These are phyloP conservation scores for Fragaria nilgerrensis DNA, from an alignment of 306 rosid genomes.

Conservation along the genomic window DNA sequence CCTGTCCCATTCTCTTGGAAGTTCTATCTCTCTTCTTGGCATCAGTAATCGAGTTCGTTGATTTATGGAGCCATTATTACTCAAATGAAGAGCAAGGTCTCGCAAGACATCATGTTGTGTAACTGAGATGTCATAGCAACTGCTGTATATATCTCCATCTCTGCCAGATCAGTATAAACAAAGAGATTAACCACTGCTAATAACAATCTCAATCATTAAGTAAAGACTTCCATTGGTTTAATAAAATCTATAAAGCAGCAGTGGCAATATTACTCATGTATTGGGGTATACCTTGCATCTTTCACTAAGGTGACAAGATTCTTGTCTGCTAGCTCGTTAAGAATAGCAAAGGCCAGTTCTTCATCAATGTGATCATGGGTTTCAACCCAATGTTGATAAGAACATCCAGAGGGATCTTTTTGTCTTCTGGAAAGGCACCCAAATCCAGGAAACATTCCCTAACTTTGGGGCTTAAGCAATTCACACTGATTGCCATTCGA, in stretches of 20 bases:
- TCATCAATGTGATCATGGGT: constrained; percentile 59
- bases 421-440: constrained; percentile 85
- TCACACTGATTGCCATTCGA: constrained; percentile 67
- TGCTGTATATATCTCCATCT: constrained; percentile 61
- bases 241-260: background rate
- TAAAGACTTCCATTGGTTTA: background rate
- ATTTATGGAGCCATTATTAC: constrained; percentile 32
- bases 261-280: background rate
- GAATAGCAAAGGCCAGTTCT: constrained; percentile 69
- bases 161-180: constrained; percentile 38
- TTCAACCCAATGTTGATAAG: constrained; percentile 88
- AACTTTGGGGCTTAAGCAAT: constrained; percentile 46
- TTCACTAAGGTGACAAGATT: constrained; percentile 75
- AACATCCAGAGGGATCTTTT: constrained; percentile 75
- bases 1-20: constrained; percentile 82
- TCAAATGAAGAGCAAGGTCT: constrained; percentile 76
- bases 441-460: constrained; percentile 81
- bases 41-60: constrained; percentile 64
- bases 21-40: constrained; percentile 62
- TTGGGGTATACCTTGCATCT: constrained; percentile 55
- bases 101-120: constrained; percentile 84
- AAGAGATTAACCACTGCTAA: constrained; percentile 13
- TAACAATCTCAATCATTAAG: background rate
- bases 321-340: constrained; percentile 75
- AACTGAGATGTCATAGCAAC: constrained; percentile 72